A percentile compares a stretch with the other conserved stretches of the same genome.
phyloP scores from a whole-genome alignment of 371 early-diverging fungal species.

The Apophysomyces elegans region DNA sequence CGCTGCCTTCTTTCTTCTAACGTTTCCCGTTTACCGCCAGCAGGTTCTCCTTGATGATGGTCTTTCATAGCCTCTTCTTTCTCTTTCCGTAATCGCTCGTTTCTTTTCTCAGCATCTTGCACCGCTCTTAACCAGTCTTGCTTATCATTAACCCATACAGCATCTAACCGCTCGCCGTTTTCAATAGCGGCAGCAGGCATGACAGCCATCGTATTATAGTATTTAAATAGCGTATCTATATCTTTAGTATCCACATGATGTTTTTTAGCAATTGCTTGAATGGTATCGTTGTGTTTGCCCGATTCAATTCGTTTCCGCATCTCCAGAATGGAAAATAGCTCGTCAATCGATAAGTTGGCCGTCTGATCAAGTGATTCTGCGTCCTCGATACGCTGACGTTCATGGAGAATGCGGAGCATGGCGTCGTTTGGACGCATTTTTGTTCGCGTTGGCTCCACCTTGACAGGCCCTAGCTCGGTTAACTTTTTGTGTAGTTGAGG shows the following conservation, averaged over 20 bases:
- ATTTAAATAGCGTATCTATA: constrained; percentile 31
- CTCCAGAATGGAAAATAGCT: constrained; percentile 38
- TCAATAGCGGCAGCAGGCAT: constrained; percentile 41
- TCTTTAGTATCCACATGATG: constrained; percentile 35
- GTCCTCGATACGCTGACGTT: constrained; percentile 35
- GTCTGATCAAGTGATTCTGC: constrained; percentile 25
- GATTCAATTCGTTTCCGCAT: constrained; percentile 41
- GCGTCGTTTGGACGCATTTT: constrained; percentile 45
- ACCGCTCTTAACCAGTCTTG: constrained; percentile 35
- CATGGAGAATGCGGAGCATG: constrained; percentile 45
- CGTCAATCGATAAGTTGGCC: constrained; percentile 31
- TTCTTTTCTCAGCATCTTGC: constrained; percentile 23
- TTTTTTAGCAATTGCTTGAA: constrained; percentile 25
- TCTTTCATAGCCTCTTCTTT: constrained; percentile 31
- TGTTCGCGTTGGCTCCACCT: constrained; percentile 37
- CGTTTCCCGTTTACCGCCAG: not conserved
- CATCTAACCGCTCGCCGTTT: constrained; percentile 34
- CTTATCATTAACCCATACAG: constrained; percentile 44
- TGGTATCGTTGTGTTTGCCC: constrained; percentile 27
- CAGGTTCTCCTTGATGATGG: constrained; percentile 13
- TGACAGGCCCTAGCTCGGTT: constrained; percentile 39
- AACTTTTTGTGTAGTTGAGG: constrained; percentile 43
- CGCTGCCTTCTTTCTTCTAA: constrained; percentile 11
- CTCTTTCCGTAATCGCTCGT: constrained; percentile 23
- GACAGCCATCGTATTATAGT: constrained; percentile 46